Evolutionary conservation across 768 basidiomycete genomes (phyloP), one percentile per base, ranked within the genome.

Genomic region (Suillus decipiens): DNA sequence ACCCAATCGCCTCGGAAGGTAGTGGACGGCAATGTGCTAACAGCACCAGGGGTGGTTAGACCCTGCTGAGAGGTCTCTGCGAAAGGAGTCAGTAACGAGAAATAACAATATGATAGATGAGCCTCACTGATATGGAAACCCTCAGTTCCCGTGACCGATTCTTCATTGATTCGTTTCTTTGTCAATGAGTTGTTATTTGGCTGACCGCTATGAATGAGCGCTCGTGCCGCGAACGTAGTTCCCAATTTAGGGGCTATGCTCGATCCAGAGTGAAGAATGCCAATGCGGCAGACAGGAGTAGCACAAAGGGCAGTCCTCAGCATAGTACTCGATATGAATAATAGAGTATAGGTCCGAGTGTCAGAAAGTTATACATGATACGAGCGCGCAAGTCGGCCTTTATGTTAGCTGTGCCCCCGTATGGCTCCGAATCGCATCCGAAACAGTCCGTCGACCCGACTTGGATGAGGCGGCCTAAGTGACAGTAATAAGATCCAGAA

Each of bases 1-100:
- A 96, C 93, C 93, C 95, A 97, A 69, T 92, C 91, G 2, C 92
- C 92, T 45, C 79, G 82, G 57, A 86, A 73, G 71, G 81, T 82
- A 3, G 80, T 77, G 2, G 86, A 28, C 15, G 48, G 86, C 15
- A 86, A 76, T 5, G 86, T 85, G 72, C 81, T 84, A 61, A 81
- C 80, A 1, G 82, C 82, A 70, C 78, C 81, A 33, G 73, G 74
- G 42, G 53, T 36, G 1, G 60, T 54, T 22, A 73, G 60, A 19
- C 58, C 62, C 3, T 65, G 64, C 51, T 71, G 67, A 9, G 63
- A 34, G 24, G 63, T 14, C 66, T 73, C 76, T 74, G 59, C 17
- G n/a, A 59, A 66, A 37, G 15, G 24, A 11, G 62, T n/a, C 15
- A 62, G 19, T 12, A 22, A 17, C 12, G 17, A 39, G 31, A 41